Conservation (phyloP, 2,329 filamentous ascomycete genomes). For the Geoglossum cookeanum region DNA sequence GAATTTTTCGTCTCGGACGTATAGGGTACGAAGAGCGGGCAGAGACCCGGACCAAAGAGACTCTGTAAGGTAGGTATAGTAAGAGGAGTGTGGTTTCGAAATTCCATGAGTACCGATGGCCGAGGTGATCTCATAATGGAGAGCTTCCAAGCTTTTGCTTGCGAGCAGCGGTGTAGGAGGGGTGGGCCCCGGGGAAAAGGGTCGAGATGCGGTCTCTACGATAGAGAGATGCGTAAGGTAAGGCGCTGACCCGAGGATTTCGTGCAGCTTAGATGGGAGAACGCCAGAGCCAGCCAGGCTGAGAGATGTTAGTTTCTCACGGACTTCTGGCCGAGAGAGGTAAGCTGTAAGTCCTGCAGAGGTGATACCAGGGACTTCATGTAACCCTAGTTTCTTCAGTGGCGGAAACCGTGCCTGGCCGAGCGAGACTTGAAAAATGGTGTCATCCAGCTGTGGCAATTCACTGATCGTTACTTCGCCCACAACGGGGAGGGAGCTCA, state of each 20-base stretch:
- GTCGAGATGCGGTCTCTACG: conserved; percentile 33
- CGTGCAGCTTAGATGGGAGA: conserved; percentile 38
- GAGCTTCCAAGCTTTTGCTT: conserved; percentile 47
- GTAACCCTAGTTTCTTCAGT: conserved; percentile 52
- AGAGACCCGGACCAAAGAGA: conserved; percentile 61
- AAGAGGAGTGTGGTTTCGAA: conserved; percentile 34
- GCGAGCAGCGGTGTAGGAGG: conserved; percentile 34
- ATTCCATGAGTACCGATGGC: conserved; percentile 35
- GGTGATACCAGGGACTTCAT: conserved; percentile 52
- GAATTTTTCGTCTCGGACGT: conserved; percentile 71
- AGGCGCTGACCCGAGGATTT: conserved; percentile 38
- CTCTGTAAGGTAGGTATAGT: conserved; percentile 73
- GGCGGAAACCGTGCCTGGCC: conserved; percentile 43
- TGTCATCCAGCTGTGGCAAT: conserved; percentile 52
- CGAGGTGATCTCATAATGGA: conserved; percentile 70
- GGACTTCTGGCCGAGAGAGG: conserved; percentile 40
- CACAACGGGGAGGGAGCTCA: conserved; percentile 47
- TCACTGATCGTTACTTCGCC: conserved; percentile 57
- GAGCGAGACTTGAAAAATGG: conserved; percentile 45
- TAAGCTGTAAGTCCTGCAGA: conserved; percentile 50
- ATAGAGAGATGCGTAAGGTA: conserved; percentile 39
- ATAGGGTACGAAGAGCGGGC: conserved; percentile 55
- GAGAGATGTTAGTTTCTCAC: conserved; percentile 43
- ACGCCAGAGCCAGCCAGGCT: conserved; percentile 56
- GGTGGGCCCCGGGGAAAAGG: conserved; percentile 32